A percentile compares a stretch with the other conserved stretches of the same genome.
Conservation (phyloP, 75 land plant genomes). For the Cunninghamia lanceolata region DNA sequence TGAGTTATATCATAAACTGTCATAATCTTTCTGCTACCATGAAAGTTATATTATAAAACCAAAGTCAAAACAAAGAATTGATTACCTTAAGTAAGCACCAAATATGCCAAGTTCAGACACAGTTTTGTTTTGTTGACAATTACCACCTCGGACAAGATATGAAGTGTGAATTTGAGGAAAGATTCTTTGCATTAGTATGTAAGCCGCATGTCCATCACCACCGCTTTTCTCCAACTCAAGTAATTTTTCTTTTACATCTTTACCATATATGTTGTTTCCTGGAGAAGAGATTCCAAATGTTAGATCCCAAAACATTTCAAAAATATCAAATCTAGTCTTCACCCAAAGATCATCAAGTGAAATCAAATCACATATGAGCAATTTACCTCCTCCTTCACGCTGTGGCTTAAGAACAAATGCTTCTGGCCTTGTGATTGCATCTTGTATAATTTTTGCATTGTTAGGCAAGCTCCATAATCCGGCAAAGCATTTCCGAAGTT, state of each 20-base stretch:
- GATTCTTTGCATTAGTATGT: slow-evolving; percentile 99
- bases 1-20: not conserved
- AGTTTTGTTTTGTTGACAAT: slow-evolving; percentile 51
- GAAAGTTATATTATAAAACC: not conserved
- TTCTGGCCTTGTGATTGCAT: slow-evolving; percentile 73
- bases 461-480: slow-evolving; percentile 96
- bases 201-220: slow-evolving; percentile 71
- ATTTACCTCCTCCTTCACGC: slow-evolving; percentile 96
- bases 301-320: not conserved
- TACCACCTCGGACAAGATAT: slow-evolving; percentile 74
- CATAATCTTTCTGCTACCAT: not conserved
- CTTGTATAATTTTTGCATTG: slow-evolving; percentile 34
- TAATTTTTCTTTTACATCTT: slow-evolving; percentile 60
- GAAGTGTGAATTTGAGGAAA: slow-evolving; percentile 68
- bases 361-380: not conserved
- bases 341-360: not conserved
- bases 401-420: slow-evolving; percentile 95
- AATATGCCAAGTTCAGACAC: slow-evolving; percentile 95
- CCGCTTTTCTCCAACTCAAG: slow-evolving; percentile 50
- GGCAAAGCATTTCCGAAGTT: slow-evolving; percentile 86
- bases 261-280: slow-evolving; percentile 96
- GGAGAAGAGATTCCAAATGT: not conserved
- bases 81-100: slow-evolving; percentile 79
- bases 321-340: not conserved
- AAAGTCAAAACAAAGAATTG: not conserved